Percentiles rank a stretch among this genome's conserved stretches.
Conservation (phyloP, 768 basidiomycete species). For the Trametes cubensis region DNA sequence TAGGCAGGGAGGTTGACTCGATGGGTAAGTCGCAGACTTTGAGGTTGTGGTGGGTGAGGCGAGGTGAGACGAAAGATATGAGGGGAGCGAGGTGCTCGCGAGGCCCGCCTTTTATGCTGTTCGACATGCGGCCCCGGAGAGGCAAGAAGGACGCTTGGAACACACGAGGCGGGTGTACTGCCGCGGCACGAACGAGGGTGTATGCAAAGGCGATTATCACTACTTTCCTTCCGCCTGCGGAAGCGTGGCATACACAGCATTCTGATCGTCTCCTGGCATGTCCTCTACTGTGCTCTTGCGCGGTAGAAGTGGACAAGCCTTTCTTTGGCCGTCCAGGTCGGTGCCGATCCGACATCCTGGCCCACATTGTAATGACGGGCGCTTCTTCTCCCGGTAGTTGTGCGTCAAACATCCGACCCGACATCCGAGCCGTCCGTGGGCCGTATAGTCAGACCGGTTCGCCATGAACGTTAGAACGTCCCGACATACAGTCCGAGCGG, state of each 20-base stretch:
- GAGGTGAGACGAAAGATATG: conserved; percentile 4
- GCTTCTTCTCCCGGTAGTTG: no score
- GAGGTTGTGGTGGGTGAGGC: background rate
- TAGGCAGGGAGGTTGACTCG: background rate
- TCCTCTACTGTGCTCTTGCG: no score
- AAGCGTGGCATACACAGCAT: background rate
- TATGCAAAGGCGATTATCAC: conserved; percentile 2
- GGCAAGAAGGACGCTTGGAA: conserved; percentile 6
- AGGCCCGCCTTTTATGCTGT: conserved; percentile 11
- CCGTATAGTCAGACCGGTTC: no score
- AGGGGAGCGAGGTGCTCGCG: background rate
- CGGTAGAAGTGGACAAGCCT: no score
- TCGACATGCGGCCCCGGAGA: conserved; percentile 20
- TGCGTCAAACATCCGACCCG: no score
- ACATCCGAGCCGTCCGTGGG: no score
- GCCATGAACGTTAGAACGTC: no score
- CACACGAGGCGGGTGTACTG: conserved; percentile 22
- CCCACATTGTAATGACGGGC: no score
- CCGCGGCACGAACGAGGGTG: background rate
- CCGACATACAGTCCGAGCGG: no score
- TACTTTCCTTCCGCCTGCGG: background rate
- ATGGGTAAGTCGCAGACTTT: conserved; percentile 22
- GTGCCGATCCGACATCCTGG: no score
- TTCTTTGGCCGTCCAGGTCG: no score
- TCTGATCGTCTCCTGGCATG: no score